Evolutionary conservation across 495 filamentous ascomycete species (phyloP).

Genomic region (Schizothecium vesticola): DNA sequence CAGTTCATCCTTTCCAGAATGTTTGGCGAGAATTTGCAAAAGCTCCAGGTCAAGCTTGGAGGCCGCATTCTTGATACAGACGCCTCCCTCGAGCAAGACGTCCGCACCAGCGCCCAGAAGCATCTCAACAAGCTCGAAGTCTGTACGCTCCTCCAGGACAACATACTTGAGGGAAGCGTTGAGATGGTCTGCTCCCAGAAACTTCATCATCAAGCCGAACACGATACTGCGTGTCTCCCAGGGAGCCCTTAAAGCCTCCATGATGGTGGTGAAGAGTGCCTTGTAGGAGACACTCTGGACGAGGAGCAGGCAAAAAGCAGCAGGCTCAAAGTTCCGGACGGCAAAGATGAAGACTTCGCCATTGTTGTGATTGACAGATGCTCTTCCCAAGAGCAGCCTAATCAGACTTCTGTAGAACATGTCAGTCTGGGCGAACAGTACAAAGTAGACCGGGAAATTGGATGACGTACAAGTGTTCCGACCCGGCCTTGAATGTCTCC

Average conservation of each 20-base stretch:
- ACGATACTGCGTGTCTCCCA: slow-evolving; percentile 11
- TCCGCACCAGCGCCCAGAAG: slow-evolving; percentile 26
- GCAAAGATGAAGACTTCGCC: slow-evolving; percentile 29
- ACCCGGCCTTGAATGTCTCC: slow-evolving; percentile 26
- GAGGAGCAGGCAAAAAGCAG: slow-evolving; percentile 25
- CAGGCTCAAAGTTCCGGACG: slow-evolving; percentile 20
- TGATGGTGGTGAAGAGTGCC: slow-evolving; percentile 21
- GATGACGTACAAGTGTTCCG: slow-evolving; percentile 19
- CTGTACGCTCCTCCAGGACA: slow-evolving; percentile 18
- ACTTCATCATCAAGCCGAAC: slow-evolving; percentile 15
- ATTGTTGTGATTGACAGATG: slow-evolving; percentile 29
- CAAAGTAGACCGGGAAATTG: neutral
- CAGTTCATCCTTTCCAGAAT: slow-evolving; percentile 6
- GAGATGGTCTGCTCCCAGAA: slow-evolving; percentile 25
- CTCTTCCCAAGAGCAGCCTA: slow-evolving; percentile 19
- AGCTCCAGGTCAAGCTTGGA: slow-evolving; percentile 20
- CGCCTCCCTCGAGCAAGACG: slow-evolving; percentile 21
- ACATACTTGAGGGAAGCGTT: slow-evolving; percentile 26
- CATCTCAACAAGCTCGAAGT: slow-evolving; percentile 17
- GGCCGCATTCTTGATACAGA: slow-evolving; percentile 30
- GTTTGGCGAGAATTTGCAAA: slow-evolving; percentile 17
- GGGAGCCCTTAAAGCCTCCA: slow-evolving; percentile 20
- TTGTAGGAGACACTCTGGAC: slow-evolving; percentile 23
- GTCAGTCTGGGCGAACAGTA: neutral
- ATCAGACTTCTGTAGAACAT: slow-evolving; percentile 10